phyloP scores from a whole-genome alignment of 495 filamentous ascomycete genomes.

The Clohesyomyces aquaticus region DNA sequence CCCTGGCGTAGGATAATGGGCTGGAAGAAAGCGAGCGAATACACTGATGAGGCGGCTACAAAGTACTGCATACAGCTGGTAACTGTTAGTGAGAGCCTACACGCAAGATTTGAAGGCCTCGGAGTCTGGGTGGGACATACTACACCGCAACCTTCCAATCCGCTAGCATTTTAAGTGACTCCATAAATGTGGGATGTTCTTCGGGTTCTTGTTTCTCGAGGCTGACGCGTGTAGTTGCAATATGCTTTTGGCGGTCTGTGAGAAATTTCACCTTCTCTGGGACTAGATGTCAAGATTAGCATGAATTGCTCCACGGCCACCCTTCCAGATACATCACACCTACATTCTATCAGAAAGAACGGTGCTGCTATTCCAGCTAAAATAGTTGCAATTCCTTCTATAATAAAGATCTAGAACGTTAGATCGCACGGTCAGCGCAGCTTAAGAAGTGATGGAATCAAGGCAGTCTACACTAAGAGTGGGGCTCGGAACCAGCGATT shows the following conservation, averaged over 20 bases:
- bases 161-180: constrained; percentile 1
- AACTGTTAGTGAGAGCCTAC: too few species aligned
- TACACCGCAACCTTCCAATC: constrained; percentile 21
- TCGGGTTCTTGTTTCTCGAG: constrained; percentile 15
- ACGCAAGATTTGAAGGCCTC: too few species aligned
- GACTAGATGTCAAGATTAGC: neutral
- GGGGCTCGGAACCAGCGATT: too few species aligned
- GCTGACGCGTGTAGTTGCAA: constrained; percentile 15
- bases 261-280: constrained; percentile 23
- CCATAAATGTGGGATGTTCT: constrained; percentile 18
- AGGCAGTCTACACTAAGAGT: too few species aligned
- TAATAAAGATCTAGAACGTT: constrained; percentile 8
- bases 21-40: constrained; percentile 20
- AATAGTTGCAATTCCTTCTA: constrained; percentile 13
- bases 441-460: too few species aligned
- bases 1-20: constrained; percentile 23
- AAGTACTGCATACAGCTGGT: constrained; percentile 24
- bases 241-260: constrained; percentile 17
- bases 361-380: constrained; percentile 7
- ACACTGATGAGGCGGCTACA: constrained; percentile 19
- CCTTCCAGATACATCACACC: neutral
- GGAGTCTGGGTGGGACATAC: too few species aligned
- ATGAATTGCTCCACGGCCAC: neutral
- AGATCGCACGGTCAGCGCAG: too few species aligned
- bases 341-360: constrained; percentile 24